Base-by-base conservation (phyloP, 2,329 filamentous ascomycete genomes). In the Fusarium temperatum region DNA sequence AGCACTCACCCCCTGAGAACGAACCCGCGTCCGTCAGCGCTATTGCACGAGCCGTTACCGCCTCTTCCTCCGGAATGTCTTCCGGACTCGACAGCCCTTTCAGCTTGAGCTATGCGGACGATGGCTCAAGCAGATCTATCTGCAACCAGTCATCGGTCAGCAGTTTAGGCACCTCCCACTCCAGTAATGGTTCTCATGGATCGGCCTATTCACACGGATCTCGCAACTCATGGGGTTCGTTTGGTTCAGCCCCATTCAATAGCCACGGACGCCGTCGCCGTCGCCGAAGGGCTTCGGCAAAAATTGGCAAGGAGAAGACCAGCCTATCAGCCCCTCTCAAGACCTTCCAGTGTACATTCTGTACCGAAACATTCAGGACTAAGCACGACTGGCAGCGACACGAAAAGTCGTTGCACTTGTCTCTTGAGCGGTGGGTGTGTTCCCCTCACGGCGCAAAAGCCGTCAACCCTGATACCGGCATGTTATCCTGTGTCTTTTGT, bases 381-480 rank as follows among this genome's bases (percentile, higher is more conserved):
- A 92, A 92, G 79, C 89, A 92, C 76, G 90, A 92, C 80, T 92
- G 90, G 90, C 89, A 91, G 76, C 85, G 92, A 66, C 92, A 94
- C 79, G 92, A 94, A 77, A 92, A 92, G 74, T 91, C 90, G 57
- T 84, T 90, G 72, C 92, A 89, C 79, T 82, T 89, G 75, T 93
- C 89, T 12, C 88, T 92, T 1, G 90, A 89, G 82, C 86, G 86
- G 64, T 94, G 87, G 92, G 89, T 90, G 68, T 93, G 88, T 78
- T 87, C 87, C 8, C 89, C 89, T 50, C 85, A 89, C 50, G 89
- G 90, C 1, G 83, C 88, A 22, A 85, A 82, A 11, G 86, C 87
- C 9, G 80, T 90, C 41, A 88, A 91, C 64, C 86, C 89, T 5
- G 87, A 90, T 5, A 90, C 87, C n/a, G 89, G 89, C 35, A 82